These are phyloP conservation scores for Phytophthora idaei DNA, from an alignment of 352 stramenopile species.

Conservation along the genomic window DNA sequence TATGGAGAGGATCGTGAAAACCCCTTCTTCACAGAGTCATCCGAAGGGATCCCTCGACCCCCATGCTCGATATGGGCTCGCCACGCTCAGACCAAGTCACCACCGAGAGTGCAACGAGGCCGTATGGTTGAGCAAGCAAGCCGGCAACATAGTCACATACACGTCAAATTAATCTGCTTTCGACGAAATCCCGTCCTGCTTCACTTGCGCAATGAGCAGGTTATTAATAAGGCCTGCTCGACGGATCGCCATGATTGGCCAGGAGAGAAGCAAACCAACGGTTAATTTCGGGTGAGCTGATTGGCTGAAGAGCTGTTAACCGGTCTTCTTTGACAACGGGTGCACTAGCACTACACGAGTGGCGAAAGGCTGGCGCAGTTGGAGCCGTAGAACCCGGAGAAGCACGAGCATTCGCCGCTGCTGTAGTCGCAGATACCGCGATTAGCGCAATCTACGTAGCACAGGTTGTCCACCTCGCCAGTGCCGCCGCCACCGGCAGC, in stretches of 20 bases:
- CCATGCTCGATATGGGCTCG: slow-evolving; percentile 41
- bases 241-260: slow-evolving; percentile 11
- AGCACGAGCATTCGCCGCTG: slow-evolving; percentile 71
- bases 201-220: slow-evolving; percentile 16
- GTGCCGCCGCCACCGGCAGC: slow-evolving; percentile 46
- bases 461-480: slow-evolving; percentile 57
- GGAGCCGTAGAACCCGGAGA: slow-evolving; percentile 77
- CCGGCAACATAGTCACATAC: slow-evolving; percentile 13
- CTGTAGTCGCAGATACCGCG: slow-evolving; percentile 77
- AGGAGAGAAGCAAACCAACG: slow-evolving; percentile 25
- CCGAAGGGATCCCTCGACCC: slow-evolving; percentile 48
- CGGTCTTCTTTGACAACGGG: slow-evolving; percentile 20
- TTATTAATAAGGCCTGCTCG: background rate
- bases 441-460: slow-evolving; percentile 82
- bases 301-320: slow-evolving; percentile 24
- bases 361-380: slow-evolving; percentile 77
- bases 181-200: background rate
- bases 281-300: slow-evolving; percentile 21
- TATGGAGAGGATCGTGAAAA: slow-evolving; percentile 55
- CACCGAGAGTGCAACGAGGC: slow-evolving; percentile 30
- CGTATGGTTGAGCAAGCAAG: slow-evolving; percentile 35
- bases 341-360: slow-evolving; percentile 24
- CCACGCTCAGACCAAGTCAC: slow-evolving; percentile 34
- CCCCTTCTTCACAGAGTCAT: slow-evolving; percentile 44
- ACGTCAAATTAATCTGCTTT: background rate